Evolutionary conservation across 2,329 filamentous ascomycete genomes (phyloP), one percentile per base, ranked within the genome.

Genomic region (Fusarium lyarnte): DNA sequence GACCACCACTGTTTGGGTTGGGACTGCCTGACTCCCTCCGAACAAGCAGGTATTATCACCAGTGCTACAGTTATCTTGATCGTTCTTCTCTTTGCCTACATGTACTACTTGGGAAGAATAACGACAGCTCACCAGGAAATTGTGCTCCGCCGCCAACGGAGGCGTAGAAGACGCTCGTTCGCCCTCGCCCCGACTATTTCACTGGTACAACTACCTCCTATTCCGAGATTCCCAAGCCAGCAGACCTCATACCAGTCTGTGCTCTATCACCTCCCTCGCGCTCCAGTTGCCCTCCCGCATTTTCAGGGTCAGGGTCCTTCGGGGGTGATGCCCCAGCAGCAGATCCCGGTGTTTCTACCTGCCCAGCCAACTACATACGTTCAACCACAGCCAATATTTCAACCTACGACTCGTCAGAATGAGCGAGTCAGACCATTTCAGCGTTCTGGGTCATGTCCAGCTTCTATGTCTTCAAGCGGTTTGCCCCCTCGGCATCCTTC

Each of bases 31-130:
- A 82, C 74, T 33, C 49, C 70, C 14, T 70, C 79, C 0, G 77
- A 84, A 46, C 78, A 83, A 38, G 81, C 80, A 27, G 84, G 84
- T 5, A 79, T 85, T 35, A 80, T 85, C 21, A 79, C 83, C 63
- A 82, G 80, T 63, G 73, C 79, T 19, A 61, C 81, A 12, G 62
- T 82, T 11, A 71, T 78, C 5, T 69, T 72, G 8, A 64, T 80
- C 17, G 62, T 80, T 14, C 43, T 84, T 6, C 66, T 75, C 0
- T 42, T 83, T 17, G 55, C 78, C 8, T 79, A 79, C 41, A 78
- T 82, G 75, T 85, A 80, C 76, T 82, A 78, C 45, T 59, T 80
- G 8, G 81, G 80, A 4, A 75, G 61, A n/a, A 66, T 72, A 21
- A 69, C 70, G 17, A 53, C 55, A 7, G 46, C 66, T 11, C 74